Conservation (phyloP, 1,284 basidiomycete species). For the Leccinum variabile region DNA sequence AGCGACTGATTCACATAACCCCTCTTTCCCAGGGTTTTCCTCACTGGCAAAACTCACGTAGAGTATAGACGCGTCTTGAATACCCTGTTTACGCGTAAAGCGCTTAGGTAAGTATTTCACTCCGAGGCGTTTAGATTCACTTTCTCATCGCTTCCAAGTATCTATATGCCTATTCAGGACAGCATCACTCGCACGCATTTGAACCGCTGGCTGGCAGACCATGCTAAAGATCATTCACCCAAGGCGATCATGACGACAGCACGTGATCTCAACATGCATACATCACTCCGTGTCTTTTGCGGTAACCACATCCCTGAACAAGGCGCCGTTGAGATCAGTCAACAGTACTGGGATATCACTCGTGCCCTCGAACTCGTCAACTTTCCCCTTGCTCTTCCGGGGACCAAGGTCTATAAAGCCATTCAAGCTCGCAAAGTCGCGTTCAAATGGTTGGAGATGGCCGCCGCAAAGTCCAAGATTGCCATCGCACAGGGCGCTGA, state of each 20-base stretch:
- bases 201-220: slow-evolving; percentile 65
- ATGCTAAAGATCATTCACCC: slow-evolving; percentile 49
- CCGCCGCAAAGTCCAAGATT: slow-evolving; percentile 80
- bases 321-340: slow-evolving; percentile 79
- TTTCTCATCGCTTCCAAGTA: slow-evolving; percentile 45
- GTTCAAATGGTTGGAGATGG: slow-evolving; percentile 81
- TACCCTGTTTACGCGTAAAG: slow-evolving; percentile 91
- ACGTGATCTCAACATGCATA: slow-evolving; percentile 96
- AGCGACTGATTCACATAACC: background rate
- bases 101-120: slow-evolving; percentile 65
- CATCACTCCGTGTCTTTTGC: slow-evolving; percentile 94
- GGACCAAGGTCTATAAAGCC: slow-evolving; percentile 95
- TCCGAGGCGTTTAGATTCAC: background rate
- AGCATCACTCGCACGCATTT: slow-evolving; percentile 80
- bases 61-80: slow-evolving; percentile 94
- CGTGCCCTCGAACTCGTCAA: slow-evolving; percentile 96
- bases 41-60: slow-evolving; percentile 91
- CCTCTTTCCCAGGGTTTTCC: slow-evolving; percentile 78
- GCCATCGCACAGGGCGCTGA: slow-evolving; percentile 83
- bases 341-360: slow-evolving; percentile 97
- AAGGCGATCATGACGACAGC: slow-evolving; percentile 87
- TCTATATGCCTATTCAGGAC: slow-evolving; percentile 90
- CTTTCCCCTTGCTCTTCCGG: slow-evolving; percentile 94
- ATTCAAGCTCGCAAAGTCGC: slow-evolving; percentile 91
- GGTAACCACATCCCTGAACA: slow-evolving; percentile 85